phyloP scores from a whole-genome alignment of 2,329 filamentous ascomycete species.

The Trichothecium roseum region DNA sequence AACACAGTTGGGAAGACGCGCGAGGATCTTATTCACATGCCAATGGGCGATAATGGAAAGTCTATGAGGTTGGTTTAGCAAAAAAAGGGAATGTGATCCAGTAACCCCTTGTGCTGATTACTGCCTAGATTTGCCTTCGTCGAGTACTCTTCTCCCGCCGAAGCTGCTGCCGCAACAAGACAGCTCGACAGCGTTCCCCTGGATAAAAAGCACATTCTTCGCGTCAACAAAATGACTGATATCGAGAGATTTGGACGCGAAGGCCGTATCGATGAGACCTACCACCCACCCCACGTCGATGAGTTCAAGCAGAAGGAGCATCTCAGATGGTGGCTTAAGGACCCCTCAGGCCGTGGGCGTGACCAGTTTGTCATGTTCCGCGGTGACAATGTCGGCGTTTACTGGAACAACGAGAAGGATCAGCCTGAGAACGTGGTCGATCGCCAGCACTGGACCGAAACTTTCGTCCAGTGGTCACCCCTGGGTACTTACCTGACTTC shows the following conservation, averaged over 20 bases:
- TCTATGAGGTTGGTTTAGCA: constrained; percentile 62
- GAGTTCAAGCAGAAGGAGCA: constrained; percentile 90
- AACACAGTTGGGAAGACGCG: constrained; percentile 73
- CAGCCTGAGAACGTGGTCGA: constrained; percentile 81
- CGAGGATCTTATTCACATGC: constrained; percentile 90
- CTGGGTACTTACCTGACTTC: constrained; percentile 89
- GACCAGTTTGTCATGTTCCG: constrained; percentile 96
- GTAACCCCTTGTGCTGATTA: constrained; percentile 7
- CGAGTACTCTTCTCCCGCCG: constrained; percentile 83
- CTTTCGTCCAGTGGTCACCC: constrained; percentile 96
- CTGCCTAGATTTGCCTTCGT: constrained; percentile 79
- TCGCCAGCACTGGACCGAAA: constrained; percentile 93
- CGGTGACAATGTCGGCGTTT: constrained; percentile 84
- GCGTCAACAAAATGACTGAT: constrained; percentile 96
- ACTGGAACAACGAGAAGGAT: constrained; percentile 98
- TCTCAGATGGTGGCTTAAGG: constrained; percentile 83
- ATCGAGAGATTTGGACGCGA: constrained; percentile 94
- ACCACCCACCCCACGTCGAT: constrained; percentile 70
- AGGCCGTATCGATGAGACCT: constrained; percentile 86
- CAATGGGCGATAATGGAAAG: constrained; percentile 75
- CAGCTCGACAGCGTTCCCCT: constrained; percentile 77
- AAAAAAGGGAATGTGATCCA: background rate
- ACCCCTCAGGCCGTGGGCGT: constrained; percentile 66
- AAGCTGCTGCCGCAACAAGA: constrained; percentile 83
- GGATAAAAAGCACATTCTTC: constrained; percentile 92